These are phyloP conservation scores for Petunia axillaris DNA, from an alignment of 257 asterid species.

Conservation along the genomic window DNA sequence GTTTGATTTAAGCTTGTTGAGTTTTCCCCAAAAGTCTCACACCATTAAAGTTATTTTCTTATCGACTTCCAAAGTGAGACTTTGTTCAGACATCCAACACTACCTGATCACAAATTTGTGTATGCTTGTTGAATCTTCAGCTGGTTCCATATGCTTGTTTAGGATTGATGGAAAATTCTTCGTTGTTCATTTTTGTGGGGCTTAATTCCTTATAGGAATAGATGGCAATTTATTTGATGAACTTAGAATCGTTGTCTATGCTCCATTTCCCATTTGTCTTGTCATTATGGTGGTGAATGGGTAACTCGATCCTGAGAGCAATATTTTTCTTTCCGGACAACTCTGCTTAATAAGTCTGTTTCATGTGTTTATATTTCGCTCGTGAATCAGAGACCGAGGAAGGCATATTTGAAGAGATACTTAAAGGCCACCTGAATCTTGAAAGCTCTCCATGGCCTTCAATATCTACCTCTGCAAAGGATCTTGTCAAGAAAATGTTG, in stretches of 20 bases:
- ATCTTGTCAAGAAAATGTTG: conserved; percentile 62
- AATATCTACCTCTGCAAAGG: conserved; percentile 63
- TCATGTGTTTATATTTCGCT: neutral
- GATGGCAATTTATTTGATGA: too few relatives aligned
- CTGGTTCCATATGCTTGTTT: too few relatives aligned
- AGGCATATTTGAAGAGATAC: conserved; percentile 57
- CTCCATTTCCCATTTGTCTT: too few relatives aligned
- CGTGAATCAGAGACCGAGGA: conserved; percentile 55
- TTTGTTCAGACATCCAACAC: neutral
- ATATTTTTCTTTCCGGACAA: neutral
- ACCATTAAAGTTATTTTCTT: too few relatives aligned
- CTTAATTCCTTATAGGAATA: too few relatives aligned
- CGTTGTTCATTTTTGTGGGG: too few relatives aligned
- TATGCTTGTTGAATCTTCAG: too few relatives aligned
- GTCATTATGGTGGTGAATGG: too few relatives aligned
- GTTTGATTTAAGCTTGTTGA: neutral
- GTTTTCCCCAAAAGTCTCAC: neutral
- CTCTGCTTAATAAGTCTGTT: neutral
- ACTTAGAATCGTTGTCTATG: too few relatives aligned
- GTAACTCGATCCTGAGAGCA: too few relatives aligned
- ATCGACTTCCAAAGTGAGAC: neutral
- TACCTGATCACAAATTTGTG: neutral
- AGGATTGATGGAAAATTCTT: too few relatives aligned
- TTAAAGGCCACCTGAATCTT: conserved; percentile 50
- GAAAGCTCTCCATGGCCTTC: conserved; percentile 64